Percentiles rank a stretch among this genome's conserved stretches.
Conservation (phyloP, 148 eudicot genomes). For the Rheum nobile region DNA sequence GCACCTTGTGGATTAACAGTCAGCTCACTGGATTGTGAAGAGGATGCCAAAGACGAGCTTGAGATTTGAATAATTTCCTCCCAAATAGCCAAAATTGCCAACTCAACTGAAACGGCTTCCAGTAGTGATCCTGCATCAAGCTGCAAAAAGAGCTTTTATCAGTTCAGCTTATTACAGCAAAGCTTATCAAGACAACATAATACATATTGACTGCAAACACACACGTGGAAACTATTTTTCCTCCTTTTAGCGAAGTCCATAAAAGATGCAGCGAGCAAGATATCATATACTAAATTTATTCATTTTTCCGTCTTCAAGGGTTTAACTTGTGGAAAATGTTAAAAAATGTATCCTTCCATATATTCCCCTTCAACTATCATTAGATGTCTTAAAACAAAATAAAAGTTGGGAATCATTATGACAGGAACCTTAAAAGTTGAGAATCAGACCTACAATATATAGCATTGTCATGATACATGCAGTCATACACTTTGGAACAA, state of each 20-base stretch:
- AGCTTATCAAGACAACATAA: not conserved
- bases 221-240: not conserved
- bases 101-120: constrained; percentile 35
- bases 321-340: not conserved
- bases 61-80: constrained; percentile 25
- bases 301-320: no score
- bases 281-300: not conserved
- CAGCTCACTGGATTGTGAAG: constrained; percentile 14
- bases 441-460: no score
- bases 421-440: not conserved
- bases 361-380: not conserved
- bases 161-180: not conserved
- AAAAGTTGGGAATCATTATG: not conserved
- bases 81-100: constrained; percentile 38
- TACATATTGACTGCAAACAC: not conserved
- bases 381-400: not conserved
- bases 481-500: not conserved
- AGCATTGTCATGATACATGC: not conserved
- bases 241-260: not conserved
- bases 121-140: constrained; percentile 24
- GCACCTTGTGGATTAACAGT: constrained; percentile 8
- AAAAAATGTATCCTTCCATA: not conserved
- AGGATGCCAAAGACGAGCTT: constrained; percentile 23
- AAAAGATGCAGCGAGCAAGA: not conserved
- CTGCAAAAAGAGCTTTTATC: constrained; percentile 16